A percentile compares a stretch with the other conserved stretches of the same genome.
Conservation (phyloP, 257 asterid genomes). For the Misopates orontium region DNA sequence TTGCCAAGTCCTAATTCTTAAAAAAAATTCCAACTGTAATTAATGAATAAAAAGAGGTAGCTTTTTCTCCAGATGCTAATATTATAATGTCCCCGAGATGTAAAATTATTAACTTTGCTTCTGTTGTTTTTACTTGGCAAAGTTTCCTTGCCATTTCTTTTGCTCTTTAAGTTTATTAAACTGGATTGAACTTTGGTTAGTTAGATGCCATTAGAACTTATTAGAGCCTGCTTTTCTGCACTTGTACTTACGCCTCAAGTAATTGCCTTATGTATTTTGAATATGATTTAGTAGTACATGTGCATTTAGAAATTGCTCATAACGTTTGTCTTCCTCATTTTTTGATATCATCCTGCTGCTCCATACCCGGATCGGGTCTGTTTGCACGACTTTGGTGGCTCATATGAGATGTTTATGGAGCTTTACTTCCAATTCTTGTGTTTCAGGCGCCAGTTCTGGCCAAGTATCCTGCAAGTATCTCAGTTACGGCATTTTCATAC, state of each 20-base stretch:
- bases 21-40: too few relatives aligned
- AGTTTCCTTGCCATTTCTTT: background rate
- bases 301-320: background rate
- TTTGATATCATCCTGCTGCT: constrained; percentile 16
- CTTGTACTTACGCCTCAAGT: background rate
- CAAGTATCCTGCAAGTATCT: constrained; percentile 87
- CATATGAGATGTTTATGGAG: constrained; percentile 24
- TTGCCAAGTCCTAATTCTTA: too few relatives aligned
- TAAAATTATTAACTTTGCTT: background rate
- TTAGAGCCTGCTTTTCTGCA: background rate
- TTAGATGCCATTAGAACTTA: constrained; percentile 15
- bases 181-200: background rate
- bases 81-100: too few relatives aligned
- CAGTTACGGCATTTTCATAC: constrained; percentile 89
- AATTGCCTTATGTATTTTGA: background rate
- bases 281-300: background rate
- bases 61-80: too few relatives aligned
- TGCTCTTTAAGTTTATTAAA: constrained; percentile 5
- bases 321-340: background rate
- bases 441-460: constrained; percentile 85
- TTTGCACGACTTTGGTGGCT: constrained; percentile 12
- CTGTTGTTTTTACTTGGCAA: background rate
- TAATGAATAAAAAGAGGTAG: too few relatives aligned
- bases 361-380: too few relatives aligned
- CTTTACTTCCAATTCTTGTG: constrained; percentile 27